Conservation (phyloP, 2,329 filamentous ascomycete species). For the Trichothecium roseum region DNA sequence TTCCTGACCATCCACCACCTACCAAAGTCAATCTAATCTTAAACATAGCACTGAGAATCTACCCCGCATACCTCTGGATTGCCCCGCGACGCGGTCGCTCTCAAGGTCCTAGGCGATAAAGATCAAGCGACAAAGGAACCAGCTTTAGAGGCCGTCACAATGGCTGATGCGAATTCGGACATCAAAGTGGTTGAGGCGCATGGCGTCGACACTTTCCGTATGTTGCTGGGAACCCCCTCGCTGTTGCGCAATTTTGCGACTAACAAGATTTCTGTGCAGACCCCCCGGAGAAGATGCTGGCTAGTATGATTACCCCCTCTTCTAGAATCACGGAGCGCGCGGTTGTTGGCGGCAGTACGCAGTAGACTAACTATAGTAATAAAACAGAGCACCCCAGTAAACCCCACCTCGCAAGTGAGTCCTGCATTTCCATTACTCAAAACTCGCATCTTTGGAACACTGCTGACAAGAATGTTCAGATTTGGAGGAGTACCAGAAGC, state of each 20-base stretch:
- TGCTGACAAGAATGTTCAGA: conserved; percentile 24
- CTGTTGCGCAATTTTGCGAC: conserved; percentile 1
- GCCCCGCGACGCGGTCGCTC: background rate
- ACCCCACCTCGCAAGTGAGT: conserved; percentile 55
- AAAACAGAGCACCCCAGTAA: conserved; percentile 56
- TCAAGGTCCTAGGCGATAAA: background rate
- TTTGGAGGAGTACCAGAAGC: conserved; percentile 55
- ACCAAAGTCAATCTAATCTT: too few species aligned
- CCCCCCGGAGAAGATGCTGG: conserved; percentile 56
- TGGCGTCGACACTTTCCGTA: conserved; percentile 63
- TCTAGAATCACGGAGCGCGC: background rate
- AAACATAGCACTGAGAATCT: too few species aligned
- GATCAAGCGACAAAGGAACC: background rate
- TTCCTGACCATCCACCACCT: too few species aligned
- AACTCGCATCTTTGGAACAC: conserved; percentile 2
- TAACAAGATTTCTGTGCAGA: conserved; percentile 27
- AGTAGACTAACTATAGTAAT: background rate
- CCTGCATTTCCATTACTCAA: conserved; percentile 1
- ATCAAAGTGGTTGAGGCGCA: conserved; percentile 65
- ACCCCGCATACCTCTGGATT: background rate
- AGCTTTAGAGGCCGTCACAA: conserved; percentile 16
- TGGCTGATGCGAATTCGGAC: conserved; percentile 35
- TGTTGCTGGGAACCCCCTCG: conserved; percentile 17
- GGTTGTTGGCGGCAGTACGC: background rate
- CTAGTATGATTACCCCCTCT: conserved; percentile 38